Base-by-base conservation (phyloP, 1,139 yeast species). In the Candida sanyaensis region DNA sequence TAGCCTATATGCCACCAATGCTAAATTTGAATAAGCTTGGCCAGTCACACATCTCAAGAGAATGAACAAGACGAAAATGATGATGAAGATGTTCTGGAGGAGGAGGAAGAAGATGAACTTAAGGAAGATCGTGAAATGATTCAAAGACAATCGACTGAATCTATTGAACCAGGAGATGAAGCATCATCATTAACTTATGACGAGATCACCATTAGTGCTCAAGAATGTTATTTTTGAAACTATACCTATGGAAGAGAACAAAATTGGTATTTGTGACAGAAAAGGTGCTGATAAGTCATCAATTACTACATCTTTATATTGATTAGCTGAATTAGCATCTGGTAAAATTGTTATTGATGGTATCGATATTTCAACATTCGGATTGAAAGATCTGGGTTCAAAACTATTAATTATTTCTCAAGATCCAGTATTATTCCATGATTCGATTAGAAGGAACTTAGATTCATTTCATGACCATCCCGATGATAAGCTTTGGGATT, bases 341-440 rank as follows among this genome's bases (percentile, higher is more conserved):
- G 93, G 93, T 6, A 55, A 60, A 12, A 76, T 86, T 44, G 49
- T 58, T 2, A 81, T 86, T 56, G 92, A 86, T 61, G 87, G 76
- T 1, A 56, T 83, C 32, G 87, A 85, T 59, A 81, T 81, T 46
- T 64, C 81, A 1, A 66, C 79, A 30, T 79, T 93, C 56, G 97
- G 97, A 6, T 77, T 93, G 55, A 78, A 77, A 47, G 85, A 84
- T 53, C 76, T 93, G 56, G 84, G 99, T 54, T 71, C 86, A 75
- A 62, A 88, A 73, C 88, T 57, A 83, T 69, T 96, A 1, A 91
- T 91, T 57, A 91, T 91, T 64, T 97, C 97, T 11, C 97, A 91
- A 68, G 97, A 91, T 63, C 97, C 97, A 21, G 90, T 96, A 0
- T 70, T 91, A 59, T 91, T 91, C 66, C 77, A 87, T 10, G 97